Percentiles rank a stretch among this genome's conserved stretches.
These are phyloP conservation scores for Pseudogymnoascus sp. DNA, from an alignment of 2,329 filamentous ascomycete species.

Conservation along the genomic window DNA sequence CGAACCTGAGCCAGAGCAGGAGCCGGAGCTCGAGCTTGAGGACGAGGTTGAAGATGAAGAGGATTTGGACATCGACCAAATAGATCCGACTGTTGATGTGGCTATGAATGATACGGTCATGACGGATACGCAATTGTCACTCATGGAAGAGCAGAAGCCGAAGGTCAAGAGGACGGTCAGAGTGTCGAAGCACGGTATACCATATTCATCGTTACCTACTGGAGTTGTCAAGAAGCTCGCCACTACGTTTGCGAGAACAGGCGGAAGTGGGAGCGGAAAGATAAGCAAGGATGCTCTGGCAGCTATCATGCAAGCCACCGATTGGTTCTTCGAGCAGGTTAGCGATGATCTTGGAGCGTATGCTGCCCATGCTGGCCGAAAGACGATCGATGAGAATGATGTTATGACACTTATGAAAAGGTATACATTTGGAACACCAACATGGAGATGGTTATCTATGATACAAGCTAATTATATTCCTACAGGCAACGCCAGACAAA, in stretches of 20 bases:
- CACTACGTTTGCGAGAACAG: constrained; percentile 60
- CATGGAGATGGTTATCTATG: background rate
- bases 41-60: constrained; percentile 24
- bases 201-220: constrained; percentile 66
- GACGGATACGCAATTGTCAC: constrained; percentile 1
- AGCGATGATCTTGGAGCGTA: constrained; percentile 73
- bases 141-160: constrained; percentile 17
- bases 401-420: constrained; percentile 74
- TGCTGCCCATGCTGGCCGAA: constrained; percentile 72
- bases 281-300: constrained; percentile 66
- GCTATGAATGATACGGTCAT: constrained; percentile 17
- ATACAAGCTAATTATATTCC: constrained; percentile 27
- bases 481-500: constrained; percentile 70
- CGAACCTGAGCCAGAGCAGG: constrained; percentile 19
- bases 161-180: constrained; percentile 43
- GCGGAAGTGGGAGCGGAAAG: constrained; percentile 56
- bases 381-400: constrained; percentile 79
- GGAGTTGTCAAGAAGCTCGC: constrained; percentile 67
- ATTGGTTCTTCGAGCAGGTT: constrained; percentile 88
- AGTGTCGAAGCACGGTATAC: constrained; percentile 62
- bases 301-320: constrained; percentile 70
- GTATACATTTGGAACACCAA: constrained; percentile 40
- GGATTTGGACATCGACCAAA: constrained; percentile 11
- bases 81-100: constrained; percentile 9
- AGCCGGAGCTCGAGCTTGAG: constrained; percentile 21